phyloP scores from a whole-genome alignment of 139 green algal genomes.

The Auxenochlorella protothecoides region DNA sequence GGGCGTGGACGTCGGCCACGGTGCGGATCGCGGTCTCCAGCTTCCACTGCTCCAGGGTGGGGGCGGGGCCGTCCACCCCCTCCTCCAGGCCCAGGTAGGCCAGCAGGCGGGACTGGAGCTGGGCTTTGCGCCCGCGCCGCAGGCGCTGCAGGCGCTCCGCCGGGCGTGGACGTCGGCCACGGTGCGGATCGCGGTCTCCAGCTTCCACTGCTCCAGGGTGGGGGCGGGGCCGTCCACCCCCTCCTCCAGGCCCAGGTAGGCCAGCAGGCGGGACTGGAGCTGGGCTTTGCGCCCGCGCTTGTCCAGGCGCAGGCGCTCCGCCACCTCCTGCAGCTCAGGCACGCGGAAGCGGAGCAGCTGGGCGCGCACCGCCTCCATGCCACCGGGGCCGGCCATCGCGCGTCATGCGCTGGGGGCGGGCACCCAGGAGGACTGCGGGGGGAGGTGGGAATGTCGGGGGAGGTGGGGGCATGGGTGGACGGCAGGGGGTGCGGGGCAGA shows the following conservation, averaged over 20 bases:
- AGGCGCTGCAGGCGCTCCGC: no score
- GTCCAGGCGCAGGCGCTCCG: conserved; percentile 35
- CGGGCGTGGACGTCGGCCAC: background rate
- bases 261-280: conserved; percentile 22
- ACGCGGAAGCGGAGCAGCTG: conserved; percentile 29
- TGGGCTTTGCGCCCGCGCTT: conserved; percentile 45
- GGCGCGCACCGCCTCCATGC: background rate
- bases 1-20: background rate
- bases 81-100: conserved; percentile 21
- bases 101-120: conserved; percentile 26
- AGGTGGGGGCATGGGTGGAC: no score
- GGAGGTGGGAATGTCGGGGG: no score
- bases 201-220: conserved; percentile 7
- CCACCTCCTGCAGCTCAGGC: conserved; percentile 37
- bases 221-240: background rate
- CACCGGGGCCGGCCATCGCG: background rate
- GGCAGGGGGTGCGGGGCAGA: no score
- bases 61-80: background rate
- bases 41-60: conserved; percentile 7
- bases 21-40: conserved; percentile 4
- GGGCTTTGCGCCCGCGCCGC: conserved; percentile 14
- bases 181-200: conserved; percentile 5
- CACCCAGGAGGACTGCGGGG: no score
- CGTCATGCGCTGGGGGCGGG: background rate
- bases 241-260: conserved; percentile 21